Evolutionary conservation across 2,329 filamentous ascomycete genomes (phyloP).

Genomic region (Ophiostoma australiae): DNA sequence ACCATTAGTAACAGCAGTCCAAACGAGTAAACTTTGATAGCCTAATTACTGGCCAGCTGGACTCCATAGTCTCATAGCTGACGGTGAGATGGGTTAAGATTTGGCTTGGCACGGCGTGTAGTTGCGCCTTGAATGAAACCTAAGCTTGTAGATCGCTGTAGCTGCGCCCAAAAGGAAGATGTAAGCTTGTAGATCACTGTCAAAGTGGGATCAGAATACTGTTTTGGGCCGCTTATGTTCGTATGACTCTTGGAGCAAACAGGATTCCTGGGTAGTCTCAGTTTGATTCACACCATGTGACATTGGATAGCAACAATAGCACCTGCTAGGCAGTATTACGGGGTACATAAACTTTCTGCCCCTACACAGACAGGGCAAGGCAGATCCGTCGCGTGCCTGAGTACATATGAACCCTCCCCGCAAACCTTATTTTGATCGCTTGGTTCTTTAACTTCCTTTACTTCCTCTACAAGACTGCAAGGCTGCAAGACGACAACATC

Average conservation of each 20-base stretch:
- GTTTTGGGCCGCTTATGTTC: not conserved
- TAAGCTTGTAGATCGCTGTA: conserved; percentile 1
- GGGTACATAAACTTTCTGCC: not conserved
- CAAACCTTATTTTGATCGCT: not conserved
- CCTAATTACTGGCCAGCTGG: too few species aligned
- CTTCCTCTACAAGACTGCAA: not conserved
- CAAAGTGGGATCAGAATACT: not conserved
- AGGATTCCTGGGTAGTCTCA: not conserved
- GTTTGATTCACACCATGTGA: not conserved
- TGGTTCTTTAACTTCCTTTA: not conserved
- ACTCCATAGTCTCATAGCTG: not conserved
- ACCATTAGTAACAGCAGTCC: too few species aligned
- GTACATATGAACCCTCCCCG: not conserved
- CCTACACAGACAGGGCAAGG: not conserved
- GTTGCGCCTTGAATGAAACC: not conserved
- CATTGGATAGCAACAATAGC: not conserved
- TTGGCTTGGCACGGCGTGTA: not conserved
- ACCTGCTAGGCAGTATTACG: not conserved
- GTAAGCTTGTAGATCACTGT: not conserved
- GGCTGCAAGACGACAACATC: not conserved
- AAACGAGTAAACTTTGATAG: too few species aligned
- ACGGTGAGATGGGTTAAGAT: not conserved
- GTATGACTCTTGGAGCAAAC: not conserved
- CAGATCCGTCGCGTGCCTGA: not conserved
- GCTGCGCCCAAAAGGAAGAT: not conserved